These are phyloP conservation scores for Candida germanica DNA, from an alignment of 805 yeast genomes.

Conservation along the genomic window DNA sequence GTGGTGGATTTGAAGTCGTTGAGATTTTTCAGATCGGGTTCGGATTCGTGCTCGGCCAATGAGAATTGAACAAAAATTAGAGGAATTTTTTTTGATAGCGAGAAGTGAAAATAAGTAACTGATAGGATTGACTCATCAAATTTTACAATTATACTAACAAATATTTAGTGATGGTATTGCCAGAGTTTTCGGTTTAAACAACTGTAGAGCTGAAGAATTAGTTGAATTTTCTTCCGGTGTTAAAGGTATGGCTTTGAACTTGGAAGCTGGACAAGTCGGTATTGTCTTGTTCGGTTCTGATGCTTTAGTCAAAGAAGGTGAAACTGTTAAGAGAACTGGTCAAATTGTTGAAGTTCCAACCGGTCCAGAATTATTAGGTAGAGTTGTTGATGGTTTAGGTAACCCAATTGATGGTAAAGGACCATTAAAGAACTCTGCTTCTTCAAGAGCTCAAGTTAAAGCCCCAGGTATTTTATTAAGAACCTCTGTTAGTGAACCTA, in stretches of 20 bases:
- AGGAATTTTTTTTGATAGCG: not conserved
- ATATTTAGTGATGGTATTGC: conserved; percentile 96
- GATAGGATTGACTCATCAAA: not conserved
- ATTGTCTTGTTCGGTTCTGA: conserved; percentile 99
- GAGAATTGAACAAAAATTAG: conserved; percentile 5
- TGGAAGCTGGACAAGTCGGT: conserved; percentile 99
- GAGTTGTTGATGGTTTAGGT: conserved; percentile 99
- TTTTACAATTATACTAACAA: conserved; percentile 33
- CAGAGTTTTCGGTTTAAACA: conserved; percentile 99
- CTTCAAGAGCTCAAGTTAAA: conserved; percentile 96
- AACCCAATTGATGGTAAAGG: conserved; percentile 99
- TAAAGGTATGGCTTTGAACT: conserved; percentile 99
- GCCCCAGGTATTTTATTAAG: conserved; percentile 99
- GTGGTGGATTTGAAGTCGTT: not conserved
- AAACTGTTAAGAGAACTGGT: conserved; percentile 99
- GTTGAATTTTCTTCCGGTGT: conserved; percentile 99
- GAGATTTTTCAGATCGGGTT: conserved; percentile 1
- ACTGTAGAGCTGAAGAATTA: conserved; percentile 99
- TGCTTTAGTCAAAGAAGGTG: conserved; percentile 98
- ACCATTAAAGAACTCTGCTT: conserved; percentile 81
- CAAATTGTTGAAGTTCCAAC: conserved; percentile 98
- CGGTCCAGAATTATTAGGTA: conserved; percentile 96
- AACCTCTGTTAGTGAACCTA: conserved; percentile 97
- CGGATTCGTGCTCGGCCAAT: conserved; percentile 15
- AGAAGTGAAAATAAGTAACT: not conserved